Conservation (phyloP, 2,329 filamentous ascomycete species). For the Aphanoascus verrucosus region DNA sequence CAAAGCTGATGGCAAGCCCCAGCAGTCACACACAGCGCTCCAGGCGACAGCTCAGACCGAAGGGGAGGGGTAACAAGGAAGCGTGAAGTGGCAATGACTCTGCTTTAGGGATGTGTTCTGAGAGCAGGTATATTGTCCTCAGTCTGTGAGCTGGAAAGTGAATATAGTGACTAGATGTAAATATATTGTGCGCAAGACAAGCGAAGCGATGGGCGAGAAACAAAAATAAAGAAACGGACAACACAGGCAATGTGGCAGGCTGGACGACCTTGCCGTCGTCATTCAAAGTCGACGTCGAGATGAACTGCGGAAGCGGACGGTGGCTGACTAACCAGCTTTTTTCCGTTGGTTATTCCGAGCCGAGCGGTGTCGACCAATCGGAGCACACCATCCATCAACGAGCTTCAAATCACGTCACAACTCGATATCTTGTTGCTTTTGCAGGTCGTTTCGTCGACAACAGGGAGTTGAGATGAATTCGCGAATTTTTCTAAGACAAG, state of each 20-base stretch:
- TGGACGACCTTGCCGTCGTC: conserved; percentile 1
- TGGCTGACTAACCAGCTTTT: background rate
- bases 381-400: background rate
- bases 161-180: background rate
- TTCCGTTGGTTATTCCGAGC: background rate
- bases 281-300: background rate
- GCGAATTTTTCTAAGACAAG: background rate
- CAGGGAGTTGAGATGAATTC: background rate
- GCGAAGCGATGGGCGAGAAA: background rate
- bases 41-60: background rate
- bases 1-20: conserved; percentile 3
- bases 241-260: background rate
- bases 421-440: background rate
- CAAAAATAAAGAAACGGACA: background rate
- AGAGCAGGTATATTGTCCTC: background rate
- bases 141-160: background rate
- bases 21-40: background rate
- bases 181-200: background rate
- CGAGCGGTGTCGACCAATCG: background rate
- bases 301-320: background rate
- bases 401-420: conserved; percentile 2
- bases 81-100: conserved; percentile 1
- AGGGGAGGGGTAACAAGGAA: background rate
- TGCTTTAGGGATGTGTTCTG: background rate
- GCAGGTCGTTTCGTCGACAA: background rate